Base-by-base conservation (phyloP, 164 flowering plant species). In the Magnolia kwangsiensis region DNA sequence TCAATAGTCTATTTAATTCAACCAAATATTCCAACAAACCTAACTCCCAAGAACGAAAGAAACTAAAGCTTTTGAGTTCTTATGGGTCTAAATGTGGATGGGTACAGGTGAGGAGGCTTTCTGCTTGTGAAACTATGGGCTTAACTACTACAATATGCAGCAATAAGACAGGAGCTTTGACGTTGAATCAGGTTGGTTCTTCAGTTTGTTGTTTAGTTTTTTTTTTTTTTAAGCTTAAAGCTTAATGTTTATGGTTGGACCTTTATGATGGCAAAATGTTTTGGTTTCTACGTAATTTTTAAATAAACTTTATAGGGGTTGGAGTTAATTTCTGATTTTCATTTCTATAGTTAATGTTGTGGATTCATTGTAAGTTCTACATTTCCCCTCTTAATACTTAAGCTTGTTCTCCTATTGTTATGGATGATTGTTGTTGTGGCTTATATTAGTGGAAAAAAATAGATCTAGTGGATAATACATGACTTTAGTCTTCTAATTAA, bases 101-200 rank as follows among this genome's bases (percentile, higher is more conserved):
- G 63, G 58, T 79, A 78, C 88, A 94, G 98, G 97, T 96, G 20
- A 80, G 98, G 50, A 85, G 99, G 83, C 94, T 96, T 78, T 92
- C 99, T 71, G 98, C 98, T 37, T 94, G 99, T 89, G 99, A 96
- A 77, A 94, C 99, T 11, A 96, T 96, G 99, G 99, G 99, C 16
- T 94, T 98, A 78, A 92, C 98, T 8, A 93, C 98, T 51, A 96
- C 98, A 63, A 96, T 94, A 71, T 94, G 99, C 81, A 94, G 99
- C 86, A 98, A 96, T 77, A 96, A 96, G 86, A 94, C 99, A 76
- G 98, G 99, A 79, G 94, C 99, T 50, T 80, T 96, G 76, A 96
- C 99, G 58, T 63, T 92, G 81, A 96, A 96, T 87, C 83, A 91
- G 94, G 99, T 88, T 21, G 16, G 80, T 67, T 80, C 51, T 74